phyloP scores from a whole-genome alignment of 192 early-diverging fungal genomes.

The Coemansia sp. region DNA sequence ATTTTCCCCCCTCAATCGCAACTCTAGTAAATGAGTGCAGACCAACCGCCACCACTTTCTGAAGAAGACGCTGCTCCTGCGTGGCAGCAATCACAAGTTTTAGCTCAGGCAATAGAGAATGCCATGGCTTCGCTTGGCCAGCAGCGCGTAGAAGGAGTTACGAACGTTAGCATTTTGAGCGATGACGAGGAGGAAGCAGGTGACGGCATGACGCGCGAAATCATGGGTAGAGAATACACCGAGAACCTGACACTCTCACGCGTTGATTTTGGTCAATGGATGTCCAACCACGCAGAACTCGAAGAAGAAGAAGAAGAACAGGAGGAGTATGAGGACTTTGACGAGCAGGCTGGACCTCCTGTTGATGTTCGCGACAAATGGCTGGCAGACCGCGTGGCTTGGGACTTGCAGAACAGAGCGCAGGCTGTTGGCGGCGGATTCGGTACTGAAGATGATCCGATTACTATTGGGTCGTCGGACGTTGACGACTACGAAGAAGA shows the following conservation, averaged over 20 bases:
- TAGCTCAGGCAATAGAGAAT: conserved; percentile 8
- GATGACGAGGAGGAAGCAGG: neutral
- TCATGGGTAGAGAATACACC: conserved; percentile 13
- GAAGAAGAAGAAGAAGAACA: conserved; percentile 10
- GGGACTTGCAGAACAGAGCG: neutral
- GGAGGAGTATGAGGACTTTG: neutral
- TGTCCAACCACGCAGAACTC: conserved; percentile 23
- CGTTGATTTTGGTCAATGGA: conserved; percentile 43
- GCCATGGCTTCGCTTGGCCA: conserved; percentile 4
- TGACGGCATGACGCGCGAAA: conserved; percentile 25
- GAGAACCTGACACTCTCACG: conserved; percentile 21
- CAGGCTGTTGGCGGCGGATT: neutral
- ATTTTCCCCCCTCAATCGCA: neutral
- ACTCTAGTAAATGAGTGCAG: neutral
- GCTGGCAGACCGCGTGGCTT: conserved; percentile 5
- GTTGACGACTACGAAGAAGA: neutral
- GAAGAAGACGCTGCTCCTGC: neutral
- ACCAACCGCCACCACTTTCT: neutral
- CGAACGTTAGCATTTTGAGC: neutral
- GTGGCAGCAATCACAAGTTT: neutral
- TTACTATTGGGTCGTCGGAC: conserved; percentile 16
- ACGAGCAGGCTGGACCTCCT: neutral
- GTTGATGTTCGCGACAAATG: conserved; percentile 15
- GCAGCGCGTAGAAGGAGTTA: conserved; percentile 1
- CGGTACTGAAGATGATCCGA: neutral